Base-by-base conservation (phyloP, 768 basidiomycete species). In the Gloeostereum incarnatum region DNA sequence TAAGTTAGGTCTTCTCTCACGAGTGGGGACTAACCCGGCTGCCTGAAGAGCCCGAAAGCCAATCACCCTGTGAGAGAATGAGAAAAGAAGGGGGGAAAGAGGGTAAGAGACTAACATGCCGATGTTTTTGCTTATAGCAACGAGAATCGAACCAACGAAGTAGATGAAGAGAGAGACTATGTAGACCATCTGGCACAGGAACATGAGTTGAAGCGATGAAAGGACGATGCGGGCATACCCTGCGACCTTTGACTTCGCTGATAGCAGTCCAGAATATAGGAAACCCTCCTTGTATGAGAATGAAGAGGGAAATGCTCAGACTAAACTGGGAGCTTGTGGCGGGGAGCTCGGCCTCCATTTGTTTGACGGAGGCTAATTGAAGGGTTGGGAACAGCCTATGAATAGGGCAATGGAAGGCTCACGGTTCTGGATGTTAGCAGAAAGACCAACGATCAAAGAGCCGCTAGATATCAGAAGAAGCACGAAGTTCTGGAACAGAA, bases 221-320 rank as follows among this genome's bases (percentile, higher is more conserved):
- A 35, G 17, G 11, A 17, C 11, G 22, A 7, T 5, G 18, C 11
- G 13, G 39, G 53, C 65, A 16, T 45, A 77, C 78, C 65, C 77
- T 87, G 38, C 86, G 63, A 6, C 86, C 87, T 49, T 75, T 78
- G 22, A 89, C 71, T 56, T 90, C 87, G 39, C 78, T 80, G 18
- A 81, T 58, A 0, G 75, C 69, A 38, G 33, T 20, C 33, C 33
- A 34, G 11, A 34, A 21, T 32, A n/a, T n/a, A 0, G 86, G 87
- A 38, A 77, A 56, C 8, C 60, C 54, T 2, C 87, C 86, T 54
- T 89, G 87, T 8, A 84, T 48, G 2, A 79, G 57, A 41, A 86
- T 82, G 54, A 84, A 89, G n/a, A 80, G 43, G 0, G 83, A 78
- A 10, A 88, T 60, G 42, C 72, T 73, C 55, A 76, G 63, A 43